Evolutionary conservation across 2,329 filamentous ascomycete species (phyloP), one percentile per base, ranked within the genome.

Genomic region (Microdochium trichocladiopsis): DNA sequence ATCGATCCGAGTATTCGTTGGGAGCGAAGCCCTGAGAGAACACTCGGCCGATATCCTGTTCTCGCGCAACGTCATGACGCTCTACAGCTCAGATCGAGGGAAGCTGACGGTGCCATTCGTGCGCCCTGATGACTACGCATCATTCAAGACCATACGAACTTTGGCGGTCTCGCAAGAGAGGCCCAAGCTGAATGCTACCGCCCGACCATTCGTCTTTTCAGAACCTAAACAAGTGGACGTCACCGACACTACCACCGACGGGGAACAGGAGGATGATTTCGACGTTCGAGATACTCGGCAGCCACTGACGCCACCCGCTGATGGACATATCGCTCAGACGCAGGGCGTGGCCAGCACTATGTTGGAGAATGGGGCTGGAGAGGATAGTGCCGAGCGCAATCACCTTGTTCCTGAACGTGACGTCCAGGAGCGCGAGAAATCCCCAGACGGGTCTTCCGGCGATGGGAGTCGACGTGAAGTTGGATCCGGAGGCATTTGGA

Each of bases 11-110:
- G 87, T 96, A 50, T 91, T 95, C 64, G 76, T 99, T 53, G 93
- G 94, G 37, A 96, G 90, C 63, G 93, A 97, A 68, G 82, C 90
- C 14, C 76, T 99, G 52, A 83, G 92, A 56, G 79, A 87, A 10
- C 90, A 95, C 64, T 95, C 88, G 58, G 93, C 90, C 23, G 94
- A 97, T 66, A 79, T 99, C 11, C 72, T 97, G 22, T 90, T 99
- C 61, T 97, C 94, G 0, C 89, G 92, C 58, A 96, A 96, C 63
- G 87, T 87, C 57, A 83, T 99, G 75, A 87, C 88, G 0, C 75
- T 97, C 25, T 92, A 91, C 59, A 90, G 95, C 60, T 88, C 90
- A 63, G 90, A 95, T 53, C 82, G 87, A 47, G 90, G 88, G 66
- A 94, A 93, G 63, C 75, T 97, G 12, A 91, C 89, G 16, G 86